Percentiles rank a stretch among this genome's conserved stretches.
phyloP scores from a whole-genome alignment of 805 yeast species.

The Sugiyamaella floridensis region DNA sequence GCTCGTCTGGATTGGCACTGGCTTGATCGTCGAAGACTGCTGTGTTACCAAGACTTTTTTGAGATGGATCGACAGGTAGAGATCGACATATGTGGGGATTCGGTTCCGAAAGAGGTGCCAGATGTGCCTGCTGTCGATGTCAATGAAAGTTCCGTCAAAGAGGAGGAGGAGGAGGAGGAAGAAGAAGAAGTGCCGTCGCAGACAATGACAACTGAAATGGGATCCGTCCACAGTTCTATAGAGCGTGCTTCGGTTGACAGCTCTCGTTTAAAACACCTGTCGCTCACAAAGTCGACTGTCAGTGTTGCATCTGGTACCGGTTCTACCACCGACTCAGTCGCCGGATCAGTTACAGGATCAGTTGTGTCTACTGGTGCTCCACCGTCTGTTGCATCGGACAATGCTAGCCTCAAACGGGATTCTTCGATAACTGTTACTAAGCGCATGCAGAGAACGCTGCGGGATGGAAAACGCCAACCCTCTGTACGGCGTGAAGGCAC shows the following conservation, averaged over 20 bases:
- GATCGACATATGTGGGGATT: slow-evolving; percentile 9
- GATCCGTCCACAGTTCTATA: background rate
- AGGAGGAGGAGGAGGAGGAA: too few species aligned
- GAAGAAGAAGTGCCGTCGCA: background rate
- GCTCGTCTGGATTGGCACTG: slow-evolving; percentile 51
- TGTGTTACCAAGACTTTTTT: slow-evolving; percentile 36
- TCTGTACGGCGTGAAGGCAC: background rate
- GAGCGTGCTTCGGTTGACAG: background rate
- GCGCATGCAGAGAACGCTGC: slow-evolving; percentile 11
- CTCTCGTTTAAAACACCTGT: background rate
- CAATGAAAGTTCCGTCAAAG: background rate
- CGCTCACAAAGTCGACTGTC: background rate
- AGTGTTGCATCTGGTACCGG: background rate
- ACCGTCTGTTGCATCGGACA: background rate
- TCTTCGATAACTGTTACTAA: slow-evolving; percentile 2
- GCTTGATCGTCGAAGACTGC: slow-evolving; percentile 44
- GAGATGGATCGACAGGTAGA: slow-evolving; percentile 25
- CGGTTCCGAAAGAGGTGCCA: background rate
- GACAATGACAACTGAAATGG: background rate
- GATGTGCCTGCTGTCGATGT: background rate
- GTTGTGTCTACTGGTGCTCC: background rate
- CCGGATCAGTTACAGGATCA: background rate
- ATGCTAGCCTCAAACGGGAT: background rate
- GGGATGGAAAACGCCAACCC: slow-evolving; percentile 1
- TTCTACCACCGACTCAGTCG: background rate